Evolutionary conservation across 225 moss, liverwort and hornwort genomes (phyloP), one percentile per base, ranked within the genome.

Genomic region (Sphagnum contortum): DNA sequence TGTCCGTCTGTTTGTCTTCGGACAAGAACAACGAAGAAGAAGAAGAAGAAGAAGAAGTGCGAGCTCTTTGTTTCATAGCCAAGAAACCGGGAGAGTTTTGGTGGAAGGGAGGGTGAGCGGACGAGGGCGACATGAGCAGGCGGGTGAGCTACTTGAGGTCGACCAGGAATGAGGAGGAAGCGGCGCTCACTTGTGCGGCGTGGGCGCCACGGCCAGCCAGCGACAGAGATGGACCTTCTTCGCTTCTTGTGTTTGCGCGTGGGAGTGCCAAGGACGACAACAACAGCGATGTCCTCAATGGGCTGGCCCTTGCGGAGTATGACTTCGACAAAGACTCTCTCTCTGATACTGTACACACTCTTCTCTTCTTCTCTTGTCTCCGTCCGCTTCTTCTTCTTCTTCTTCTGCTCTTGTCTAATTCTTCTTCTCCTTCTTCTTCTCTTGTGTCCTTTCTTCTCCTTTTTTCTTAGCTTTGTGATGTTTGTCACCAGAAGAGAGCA

Each of bases 151-250:
- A 62, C n/a, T 60, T 60, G 55, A 70, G 72, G 50, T 45, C 65
- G 2, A 68, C 80, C 69, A 66, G 66, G 63, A 75, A 79, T 47
- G 85, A 77, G 62, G 85, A 77, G 62, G 91, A 91, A 45, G 54
- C 74, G 3, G 78, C 63, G 44, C 73, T 74, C 0, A 61, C 74
- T 44, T 81, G 79, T 49, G 94, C 76, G 50, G 81, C 89, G 44
- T 94, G 94, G 94, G 89, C 74, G 11, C 61, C 88, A 1, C 82
- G 70, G 47, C 66, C 71, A 29, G 77, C 57, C 29, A 73, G 78
- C 6, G 73, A 67, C 57, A 75, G 72, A 45, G 85, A 83, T 14
- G 59, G 74, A 0, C 69, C 87, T 12, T 71, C 77, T 48, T 73
- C 81, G 29, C 62, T 68, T 53, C 48, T 94, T 57, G 62, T 94